phyloP scores from a whole-genome alignment of 441 rosid genomes.

The Syzygium syzygioides region DNA sequence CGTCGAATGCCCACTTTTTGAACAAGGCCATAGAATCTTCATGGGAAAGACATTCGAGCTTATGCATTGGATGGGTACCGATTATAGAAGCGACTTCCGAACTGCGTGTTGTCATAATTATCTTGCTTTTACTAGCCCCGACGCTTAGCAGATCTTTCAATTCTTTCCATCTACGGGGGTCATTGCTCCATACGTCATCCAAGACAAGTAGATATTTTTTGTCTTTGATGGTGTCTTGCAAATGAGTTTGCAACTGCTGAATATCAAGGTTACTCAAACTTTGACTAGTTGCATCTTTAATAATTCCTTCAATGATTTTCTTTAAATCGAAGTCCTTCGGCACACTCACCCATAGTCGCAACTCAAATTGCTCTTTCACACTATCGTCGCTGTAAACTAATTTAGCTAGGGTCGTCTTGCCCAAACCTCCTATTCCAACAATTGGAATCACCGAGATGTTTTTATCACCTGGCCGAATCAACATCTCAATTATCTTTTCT shows the following conservation, averaged over 20 bases:
- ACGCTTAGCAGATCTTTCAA: not conserved
- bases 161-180: not conserved
- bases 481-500: not conserved
- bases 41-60: not conserved
- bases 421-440: accelerated
- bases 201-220: not conserved
- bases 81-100: not conserved
- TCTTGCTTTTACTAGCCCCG: not conserved
- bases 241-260: not conserved
- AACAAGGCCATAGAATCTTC: not conserved
- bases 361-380: not conserved
- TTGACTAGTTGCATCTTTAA: not conserved
- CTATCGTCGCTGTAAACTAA: not conserved
- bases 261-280: not conserved
- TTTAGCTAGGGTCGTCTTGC: not conserved
- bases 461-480: not conserved
- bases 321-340: not conserved
- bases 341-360: not conserved
- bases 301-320: not conserved
- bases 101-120: not conserved
- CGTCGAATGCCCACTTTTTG: not conserved
- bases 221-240: not conserved
- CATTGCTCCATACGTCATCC: not conserved
- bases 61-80: not conserved
- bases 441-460: not conserved